Conservation (phyloP, 257 asterid genomes). For the Nicotiana tomentosiformis region DNA sequence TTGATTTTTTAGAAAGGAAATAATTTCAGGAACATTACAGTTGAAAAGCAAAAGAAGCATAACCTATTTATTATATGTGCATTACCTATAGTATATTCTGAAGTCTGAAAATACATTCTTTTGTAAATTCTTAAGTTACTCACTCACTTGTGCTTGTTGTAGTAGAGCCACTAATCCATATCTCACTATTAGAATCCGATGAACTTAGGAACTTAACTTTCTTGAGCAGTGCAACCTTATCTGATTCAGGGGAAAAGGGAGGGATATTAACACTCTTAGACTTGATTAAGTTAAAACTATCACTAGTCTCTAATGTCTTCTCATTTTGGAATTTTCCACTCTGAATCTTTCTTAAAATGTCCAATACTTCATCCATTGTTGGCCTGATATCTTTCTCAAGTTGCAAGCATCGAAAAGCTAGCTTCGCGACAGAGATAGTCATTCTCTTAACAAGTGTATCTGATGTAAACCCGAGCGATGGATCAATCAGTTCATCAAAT, state of each 20-base stretch:
- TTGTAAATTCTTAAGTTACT: not conserved
- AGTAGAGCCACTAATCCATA: slow-evolving; percentile 6
- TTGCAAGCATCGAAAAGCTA: slow-evolving; percentile 23
- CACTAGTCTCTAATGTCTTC: not conserved
- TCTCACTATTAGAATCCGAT: not conserved
- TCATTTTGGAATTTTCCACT: not conserved
- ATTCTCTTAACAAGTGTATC: not conserved
- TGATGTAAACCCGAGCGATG: not conserved
- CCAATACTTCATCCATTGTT: slow-evolving; percentile 15
- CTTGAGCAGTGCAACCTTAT: not conserved
- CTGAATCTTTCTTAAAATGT: slow-evolving; percentile 7
- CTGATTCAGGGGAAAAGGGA: not conserved
- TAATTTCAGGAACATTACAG: not conserved
- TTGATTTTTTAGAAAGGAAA: not conserved
- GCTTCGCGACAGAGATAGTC: slow-evolving; percentile 5
- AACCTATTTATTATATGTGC: not conserved
- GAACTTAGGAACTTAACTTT: not conserved
- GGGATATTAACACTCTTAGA: slow-evolving; percentile 3
- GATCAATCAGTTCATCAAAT: slow-evolving; percentile 15
- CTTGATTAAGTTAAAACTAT: not conserved
- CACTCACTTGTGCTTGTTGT: slow-evolving; percentile 5
- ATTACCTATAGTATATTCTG: not conserved
- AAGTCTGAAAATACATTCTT: not conserved
- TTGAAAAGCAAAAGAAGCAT: not conserved
- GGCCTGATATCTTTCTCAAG: slow-evolving; percentile 15